Evolutionary conservation across 768 basidiomycete species (phyloP), one percentile per base, ranked within the genome.

Genomic region (Podaxis carcinomalis): DNA sequence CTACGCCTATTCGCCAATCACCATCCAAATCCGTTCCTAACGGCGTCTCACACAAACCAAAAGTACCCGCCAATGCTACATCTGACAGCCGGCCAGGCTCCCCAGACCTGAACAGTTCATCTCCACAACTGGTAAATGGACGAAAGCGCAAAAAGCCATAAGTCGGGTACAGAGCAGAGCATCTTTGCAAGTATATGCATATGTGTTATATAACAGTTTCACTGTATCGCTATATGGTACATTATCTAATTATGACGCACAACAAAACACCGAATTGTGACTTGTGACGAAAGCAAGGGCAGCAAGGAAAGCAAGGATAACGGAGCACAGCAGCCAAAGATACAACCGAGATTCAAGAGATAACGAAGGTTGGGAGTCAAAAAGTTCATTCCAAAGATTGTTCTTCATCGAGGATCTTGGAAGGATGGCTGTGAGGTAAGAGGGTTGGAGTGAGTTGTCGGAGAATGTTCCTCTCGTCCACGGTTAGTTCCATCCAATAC

Each of bases 91-190:
- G n/a, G 19, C n/a, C 42, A 16, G 42, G 19, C 27, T 63, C 63
- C 7, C 52, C 62, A 37, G 61, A 69, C 35, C 51, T 70, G 9
- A 54, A 32, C 28, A 14, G 32, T 16, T 56, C 76, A 21, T 32
- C 32, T 32, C 63, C 63, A 10, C 58, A 70, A 21, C 46, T 72
- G 19, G 67, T 71, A 37, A 78, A 77, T 58, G 80, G 82, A 27
- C 82, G 78, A 71, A 86, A 86, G 68, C 77, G 85, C 62, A 86
- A 84, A 74, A 84, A 82, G 67, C 75, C 75, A 6, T 62, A 76
- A 16, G 72, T 59, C 19, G 49, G 28, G 69, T 55, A 77, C 68
- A 72, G 53, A 62, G 47, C 46, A 56, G 36, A 39, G 32, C 53
- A 47, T 46, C 39, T 21, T 36, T 25, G 28, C 59, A 23, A 14